Base-by-base conservation (phyloP, 2,329 filamentous ascomycete species). In the Aspergillus costaricaensis region DNA sequence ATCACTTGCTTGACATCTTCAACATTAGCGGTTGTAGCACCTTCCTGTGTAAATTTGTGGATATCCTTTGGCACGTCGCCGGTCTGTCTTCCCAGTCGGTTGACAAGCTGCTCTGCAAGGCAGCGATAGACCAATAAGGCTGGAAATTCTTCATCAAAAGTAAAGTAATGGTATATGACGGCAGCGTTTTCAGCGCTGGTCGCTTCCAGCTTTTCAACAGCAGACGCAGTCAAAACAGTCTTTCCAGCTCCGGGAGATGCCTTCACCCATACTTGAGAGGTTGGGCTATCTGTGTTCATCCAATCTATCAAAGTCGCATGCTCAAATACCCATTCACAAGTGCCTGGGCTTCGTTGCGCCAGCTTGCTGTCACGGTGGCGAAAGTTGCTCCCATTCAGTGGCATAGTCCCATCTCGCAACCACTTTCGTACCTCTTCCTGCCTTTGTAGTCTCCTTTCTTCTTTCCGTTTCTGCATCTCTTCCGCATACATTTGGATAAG, bases 101-200 rank as follows among this genome's bases (percentile, higher is more conserved):
- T 55, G 10, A 36, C 52, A n/a, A 55, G 38, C 15, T 55, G 52
- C 52, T 55, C 52, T 8, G 52, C 52, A 44, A 55, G 52, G n/a
- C 52, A 55, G 5, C 36, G 36, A 43, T 55, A 55, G 2, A 55
- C 52, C 14, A 55, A 5, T 12, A 55, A 12, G 7, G 52, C 52
- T 7, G 52, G 52, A 10, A 55, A 55, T 21, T 55, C 52, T 39
- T 55, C 52, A 19, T 55, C 52, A 30, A 55, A 55, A 4, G 52
- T 55, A 2, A 55, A 55, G 41, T 55, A 55, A 5, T 55, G 52
- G 23, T 39, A 55, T 14, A 55, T 55, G 17, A 55, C 36, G 12
- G 52, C 38, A 19, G 38, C 30, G 0, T 43, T 17, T 17, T 55
- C 36, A 8, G 36, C 25, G 21, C 52, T 44, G 52, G 23, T 25